Percentiles rank a stretch among this genome's conserved stretches.
Conservation (phyloP, 352 stramenopile genomes). For the Phytopythium litorale region DNA sequence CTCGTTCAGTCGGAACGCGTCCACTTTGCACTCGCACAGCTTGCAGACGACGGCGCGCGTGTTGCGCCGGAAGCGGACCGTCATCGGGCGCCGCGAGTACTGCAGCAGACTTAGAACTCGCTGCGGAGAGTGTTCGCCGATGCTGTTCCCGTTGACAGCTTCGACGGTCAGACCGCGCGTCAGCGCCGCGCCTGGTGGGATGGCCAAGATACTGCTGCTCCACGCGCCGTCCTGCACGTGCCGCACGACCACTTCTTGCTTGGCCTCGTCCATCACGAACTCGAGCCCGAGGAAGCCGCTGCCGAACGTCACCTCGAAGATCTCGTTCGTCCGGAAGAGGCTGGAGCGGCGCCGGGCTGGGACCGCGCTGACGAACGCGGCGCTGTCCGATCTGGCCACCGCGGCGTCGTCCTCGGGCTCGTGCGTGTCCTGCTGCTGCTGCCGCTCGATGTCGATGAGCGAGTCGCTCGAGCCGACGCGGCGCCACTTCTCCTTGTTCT, state of each 20-base stretch:
- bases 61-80: conserved; percentile 51
- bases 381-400: not conserved
- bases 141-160: conserved; percentile 48
- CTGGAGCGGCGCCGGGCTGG: conserved; percentile 3
- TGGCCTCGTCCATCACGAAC: conserved; percentile 51
- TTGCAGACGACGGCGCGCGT: conserved; percentile 60
- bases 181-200: conserved; percentile 36
- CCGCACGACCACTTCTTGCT: conserved; percentile 61
- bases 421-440: conserved; percentile 17
- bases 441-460: conserved; percentile 10
- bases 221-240: conserved; percentile 37
- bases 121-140: conserved; percentile 26
- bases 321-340: conserved; percentile 22
- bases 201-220: conserved; percentile 32
- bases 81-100: conserved; percentile 53
- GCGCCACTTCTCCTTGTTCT: conserved; percentile 55
- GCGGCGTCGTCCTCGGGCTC: conserved; percentile 7
- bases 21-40: conserved; percentile 74
- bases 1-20: conserved; percentile 57
- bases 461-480: conserved; percentile 17
- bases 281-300: conserved; percentile 71
- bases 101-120: conserved; percentile 68
- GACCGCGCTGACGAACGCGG: not conserved
- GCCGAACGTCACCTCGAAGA: conserved; percentile 70
- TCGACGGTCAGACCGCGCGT: conserved; percentile 58